These are phyloP conservation scores for Colletotrichum scovillei DNA, from an alignment of 2,329 filamentous ascomycete genomes.

Conservation along the genomic window DNA sequence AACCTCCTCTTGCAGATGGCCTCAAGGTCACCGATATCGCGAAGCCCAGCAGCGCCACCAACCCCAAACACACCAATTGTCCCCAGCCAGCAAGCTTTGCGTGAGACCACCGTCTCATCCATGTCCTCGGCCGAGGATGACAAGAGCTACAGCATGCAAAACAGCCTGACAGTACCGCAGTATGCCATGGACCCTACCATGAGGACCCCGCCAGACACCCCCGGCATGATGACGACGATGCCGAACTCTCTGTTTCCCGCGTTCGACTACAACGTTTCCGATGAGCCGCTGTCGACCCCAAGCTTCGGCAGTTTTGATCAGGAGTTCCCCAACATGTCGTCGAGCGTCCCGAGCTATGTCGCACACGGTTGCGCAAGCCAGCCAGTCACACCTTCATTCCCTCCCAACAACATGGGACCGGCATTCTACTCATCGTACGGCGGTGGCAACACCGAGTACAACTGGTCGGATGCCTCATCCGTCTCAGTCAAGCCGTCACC, in stretches of 20 bases:
- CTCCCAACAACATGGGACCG: conserved; percentile 53
- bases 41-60: conserved; percentile 57
- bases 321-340: conserved; percentile 52
- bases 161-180: conserved; percentile 39
- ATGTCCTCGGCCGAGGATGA: conserved; percentile 52
- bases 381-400: conserved; percentile 60
- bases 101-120: conserved; percentile 53
- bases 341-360: conserved; percentile 57
- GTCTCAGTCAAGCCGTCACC: conserved; percentile 47
- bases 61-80: conserved; percentile 62
- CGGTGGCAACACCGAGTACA: conserved; percentile 58
- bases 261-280: conserved; percentile 51
- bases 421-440: conserved; percentile 49
- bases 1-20: conserved; percentile 52
- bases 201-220: conserved; percentile 66
- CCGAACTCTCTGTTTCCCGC: conserved; percentile 53
- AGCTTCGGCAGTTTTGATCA: conserved; percentile 55
- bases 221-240: conserved; percentile 57
- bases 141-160: conserved; percentile 37
- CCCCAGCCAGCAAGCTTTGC: conserved; percentile 48
- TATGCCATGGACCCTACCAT: conserved; percentile 54
- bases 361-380: conserved; percentile 55
- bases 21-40: conserved; percentile 54
- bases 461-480: conserved; percentile 59
- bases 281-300: conserved; percentile 62